phyloP scores from a whole-genome alignment of 108 stramenopile species.

The Fragilaria crotonensis region DNA sequence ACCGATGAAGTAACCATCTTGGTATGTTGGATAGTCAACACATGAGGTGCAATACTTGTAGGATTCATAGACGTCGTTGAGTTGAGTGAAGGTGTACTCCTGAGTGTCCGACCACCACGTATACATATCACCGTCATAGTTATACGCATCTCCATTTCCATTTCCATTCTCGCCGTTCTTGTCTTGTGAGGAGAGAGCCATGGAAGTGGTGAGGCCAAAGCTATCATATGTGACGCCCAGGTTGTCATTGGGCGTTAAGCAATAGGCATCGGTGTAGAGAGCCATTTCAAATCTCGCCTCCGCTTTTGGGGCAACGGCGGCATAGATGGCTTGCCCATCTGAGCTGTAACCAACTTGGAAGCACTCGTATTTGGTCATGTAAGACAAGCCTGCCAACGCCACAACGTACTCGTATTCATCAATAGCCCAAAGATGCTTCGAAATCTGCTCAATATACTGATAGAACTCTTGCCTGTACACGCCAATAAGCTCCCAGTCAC shows the following conservation, averaged over 20 bases:
- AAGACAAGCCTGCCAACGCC: constrained; percentile 71
- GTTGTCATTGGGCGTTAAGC: constrained; percentile 35
- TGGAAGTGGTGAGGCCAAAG: constrained; percentile 38
- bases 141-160: constrained; percentile 21
- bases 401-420: constrained; percentile 83
- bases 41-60: constrained; percentile 70
- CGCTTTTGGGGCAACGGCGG: constrained; percentile 44
- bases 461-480: constrained; percentile 87
- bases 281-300: constrained; percentile 64
- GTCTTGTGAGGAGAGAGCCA: constrained; percentile 29
- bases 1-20: constrained; percentile 85
- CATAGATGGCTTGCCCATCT: constrained; percentile 51
- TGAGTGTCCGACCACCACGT: constrained; percentile 60
- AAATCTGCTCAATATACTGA: constrained; percentile 86
- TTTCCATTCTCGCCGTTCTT: constrained; percentile 21
- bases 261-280: constrained; percentile 61
- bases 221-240: constrained; percentile 59
- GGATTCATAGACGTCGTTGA: constrained; percentile 70
- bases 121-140: constrained; percentile 23
- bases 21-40: constrained; percentile 86
- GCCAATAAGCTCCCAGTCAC: constrained; percentile 65
- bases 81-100: constrained; percentile 67
- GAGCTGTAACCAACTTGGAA: constrained; percentile 41
- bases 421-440: constrained; percentile 85
- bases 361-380: constrained; percentile 78